phyloP scores from a whole-genome alignment of 139 green algal genomes.

The Chlamydomonas applanata region DNA sequence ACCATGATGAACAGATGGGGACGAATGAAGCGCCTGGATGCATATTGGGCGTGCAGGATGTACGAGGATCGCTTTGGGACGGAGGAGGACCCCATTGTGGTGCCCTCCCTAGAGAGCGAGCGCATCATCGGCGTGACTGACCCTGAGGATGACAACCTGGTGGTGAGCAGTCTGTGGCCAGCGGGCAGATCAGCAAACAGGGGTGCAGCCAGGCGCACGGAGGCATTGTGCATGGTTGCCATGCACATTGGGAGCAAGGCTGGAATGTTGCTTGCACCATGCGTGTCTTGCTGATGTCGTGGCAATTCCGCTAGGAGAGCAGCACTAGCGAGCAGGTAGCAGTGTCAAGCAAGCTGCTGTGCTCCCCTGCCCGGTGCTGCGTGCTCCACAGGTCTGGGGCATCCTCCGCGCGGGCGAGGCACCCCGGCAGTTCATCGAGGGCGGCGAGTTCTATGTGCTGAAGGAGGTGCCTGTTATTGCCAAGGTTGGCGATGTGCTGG shows the following conservation, averaged over 20 bases:
- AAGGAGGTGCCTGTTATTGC: slow-evolving; percentile 40
- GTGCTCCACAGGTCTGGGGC: slow-evolving; percentile 45
- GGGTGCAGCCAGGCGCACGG: too few species aligned
- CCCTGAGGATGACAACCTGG: slow-evolving; percentile 67
- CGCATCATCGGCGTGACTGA: slow-evolving; percentile 73
- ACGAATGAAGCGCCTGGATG: too few species aligned
- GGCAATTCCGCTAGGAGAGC: too few species aligned
- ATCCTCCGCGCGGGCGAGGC: slow-evolving; percentile 56
- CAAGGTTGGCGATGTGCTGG: slow-evolving; percentile 11
- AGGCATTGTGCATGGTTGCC: too few species aligned
- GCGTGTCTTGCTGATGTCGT: too few species aligned
- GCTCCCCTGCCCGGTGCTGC: too few species aligned
- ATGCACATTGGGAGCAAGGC: too few species aligned
- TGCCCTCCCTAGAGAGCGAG: slow-evolving; percentile 57
- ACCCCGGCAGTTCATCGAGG: slow-evolving; percentile 65
- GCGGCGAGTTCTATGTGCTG: slow-evolving; percentile 67
- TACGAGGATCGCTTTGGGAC: slow-evolving; percentile 66
- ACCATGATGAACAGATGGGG: too few species aligned
- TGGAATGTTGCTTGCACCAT: too few species aligned
- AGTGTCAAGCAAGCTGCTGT: too few species aligned
- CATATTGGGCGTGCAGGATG: slow-evolving; percentile 35
- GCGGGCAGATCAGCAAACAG: too few species aligned
- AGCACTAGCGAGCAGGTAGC: too few species aligned
- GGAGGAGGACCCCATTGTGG: slow-evolving; percentile 58
- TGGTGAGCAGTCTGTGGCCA: slow-evolving; percentile 24